phyloP scores from a whole-genome alignment of 169 alveolate genomes.

The Babesia divergens region DNA sequence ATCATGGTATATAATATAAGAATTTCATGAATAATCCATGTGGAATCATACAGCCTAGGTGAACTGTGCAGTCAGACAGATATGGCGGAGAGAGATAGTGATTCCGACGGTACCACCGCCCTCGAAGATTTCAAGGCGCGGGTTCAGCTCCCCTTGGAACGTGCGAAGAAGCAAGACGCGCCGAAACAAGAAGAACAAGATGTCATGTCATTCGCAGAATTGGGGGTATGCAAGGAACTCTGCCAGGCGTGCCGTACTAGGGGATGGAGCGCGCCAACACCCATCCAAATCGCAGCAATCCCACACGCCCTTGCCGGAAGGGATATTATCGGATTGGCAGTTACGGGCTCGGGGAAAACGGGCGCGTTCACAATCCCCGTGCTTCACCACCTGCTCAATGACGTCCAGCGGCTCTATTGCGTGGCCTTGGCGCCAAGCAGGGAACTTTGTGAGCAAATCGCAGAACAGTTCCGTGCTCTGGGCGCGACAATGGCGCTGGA shows the following conservation, averaged over 20 bases:
- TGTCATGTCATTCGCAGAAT: conserved; percentile 79
- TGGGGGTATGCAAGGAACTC: conserved; percentile 93
- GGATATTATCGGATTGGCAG: conserved; percentile 98
- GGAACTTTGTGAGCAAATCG: conserved; percentile 96
- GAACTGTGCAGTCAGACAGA: not conserved
- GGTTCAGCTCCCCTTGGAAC: conserved; percentile 14
- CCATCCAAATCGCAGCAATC: conserved; percentile 89
- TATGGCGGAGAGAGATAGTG: conserved; percentile 4
- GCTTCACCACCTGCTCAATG: conserved; percentile 86
- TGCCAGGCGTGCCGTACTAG: conserved; percentile 87
- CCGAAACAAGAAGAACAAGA: not conserved
- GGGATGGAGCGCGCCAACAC: conserved; percentile 92
- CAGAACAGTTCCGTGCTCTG: conserved; percentile 92
- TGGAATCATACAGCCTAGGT: too few relatives aligned
- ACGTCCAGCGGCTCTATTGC: conserved; percentile 86
- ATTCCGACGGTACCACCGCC: conserved; percentile 16
- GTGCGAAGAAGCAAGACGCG: not conserved
- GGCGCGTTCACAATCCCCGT: conserved; percentile 96
- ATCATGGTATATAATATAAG: too few relatives aligned
- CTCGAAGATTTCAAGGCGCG: conserved; percentile 43
- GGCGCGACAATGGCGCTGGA: conserved; percentile 89
- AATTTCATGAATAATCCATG: too few relatives aligned
- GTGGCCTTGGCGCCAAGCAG: conserved; percentile 96
- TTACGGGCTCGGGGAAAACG: conserved; percentile 94
- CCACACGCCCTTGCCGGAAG: conserved; percentile 90